Conservation (phyloP, 192 early-diverging fungal genomes). For the Fimicolochytrium jonesii region DNA sequence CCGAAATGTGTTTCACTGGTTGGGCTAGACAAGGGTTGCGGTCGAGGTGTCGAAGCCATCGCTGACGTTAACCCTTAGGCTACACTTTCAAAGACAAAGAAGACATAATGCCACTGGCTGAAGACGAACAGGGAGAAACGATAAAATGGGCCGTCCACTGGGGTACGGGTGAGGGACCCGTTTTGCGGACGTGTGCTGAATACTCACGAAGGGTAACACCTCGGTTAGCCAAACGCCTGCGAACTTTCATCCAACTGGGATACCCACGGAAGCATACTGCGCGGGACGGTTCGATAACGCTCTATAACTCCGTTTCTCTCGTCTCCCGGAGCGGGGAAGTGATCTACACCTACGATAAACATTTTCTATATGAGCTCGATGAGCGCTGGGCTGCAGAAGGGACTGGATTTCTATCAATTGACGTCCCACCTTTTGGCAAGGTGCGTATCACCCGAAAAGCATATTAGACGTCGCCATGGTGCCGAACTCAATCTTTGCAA, state of each 20-base stretch:
- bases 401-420: slow-evolving; percentile 48
- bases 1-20: slow-evolving; percentile 79
- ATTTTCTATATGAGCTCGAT: slow-evolving; percentile 66
- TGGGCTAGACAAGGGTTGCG: not conserved
- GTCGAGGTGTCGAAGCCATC: not conserved
- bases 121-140: slow-evolving; percentile 50
- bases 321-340: slow-evolving; percentile 47
- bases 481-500: slow-evolving; percentile 18
- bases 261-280: slow-evolving; percentile 48
- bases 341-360: slow-evolving; percentile 64
- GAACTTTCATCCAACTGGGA: slow-evolving; percentile 62
- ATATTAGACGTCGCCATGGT: not conserved
- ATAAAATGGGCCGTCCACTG: slow-evolving; percentile 59
- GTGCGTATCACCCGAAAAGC: not conserved
- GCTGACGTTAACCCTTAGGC: slow-evolving; percentile 32
- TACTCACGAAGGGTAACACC: not conserved
- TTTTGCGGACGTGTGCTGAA: not conserved
- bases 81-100: slow-evolving; percentile 58
- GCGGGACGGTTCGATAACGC: not conserved
- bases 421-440: slow-evolving; percentile 9
- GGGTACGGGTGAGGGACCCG: slow-evolving; percentile 33
- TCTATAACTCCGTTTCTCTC: slow-evolving; percentile 62
- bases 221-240: slow-evolving; percentile 43
- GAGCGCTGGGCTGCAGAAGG: slow-evolving; percentile 75
- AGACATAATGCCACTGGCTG: slow-evolving; percentile 58